A percentile compares a stretch with the other conserved stretches of the same genome.
Evolutionary conservation across 805 yeast genomes (phyloP).

Genomic region (Saccharomyces mikatae): DNA sequence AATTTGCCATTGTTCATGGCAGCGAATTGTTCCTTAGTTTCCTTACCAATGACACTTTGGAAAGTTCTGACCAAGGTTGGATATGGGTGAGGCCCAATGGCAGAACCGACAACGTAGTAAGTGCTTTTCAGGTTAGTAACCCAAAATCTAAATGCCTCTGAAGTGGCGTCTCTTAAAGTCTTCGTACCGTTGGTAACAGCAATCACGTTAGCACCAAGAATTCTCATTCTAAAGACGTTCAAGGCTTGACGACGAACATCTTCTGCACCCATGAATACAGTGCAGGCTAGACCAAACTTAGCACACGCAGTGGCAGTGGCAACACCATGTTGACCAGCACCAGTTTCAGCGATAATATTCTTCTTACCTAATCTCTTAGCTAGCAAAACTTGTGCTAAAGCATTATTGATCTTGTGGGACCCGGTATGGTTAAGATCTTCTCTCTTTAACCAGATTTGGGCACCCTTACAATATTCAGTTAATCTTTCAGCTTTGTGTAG

Average conservation of each 20-base stretch:
- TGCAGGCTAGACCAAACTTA: constrained; percentile 86
- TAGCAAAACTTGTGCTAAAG: constrained; percentile 70
- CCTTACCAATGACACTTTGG: constrained; percentile 95
- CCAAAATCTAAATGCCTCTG: constrained; percentile 95
- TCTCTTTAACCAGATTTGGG: constrained; percentile 94
- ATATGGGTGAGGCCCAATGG: constrained; percentile 98
- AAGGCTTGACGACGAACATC: constrained; percentile 97
- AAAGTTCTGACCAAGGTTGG: constrained; percentile 96
- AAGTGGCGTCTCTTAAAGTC: constrained; percentile 94
- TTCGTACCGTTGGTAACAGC: constrained; percentile 92
- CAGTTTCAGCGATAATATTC: constrained; percentile 79
- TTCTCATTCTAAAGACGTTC: constrained; percentile 94
- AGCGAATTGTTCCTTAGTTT: constrained; percentile 85
- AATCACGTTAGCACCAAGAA: constrained; percentile 90
- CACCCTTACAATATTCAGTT: constrained; percentile 87
- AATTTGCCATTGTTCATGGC: constrained; percentile 70
- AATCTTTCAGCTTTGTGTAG: constrained; percentile 87
- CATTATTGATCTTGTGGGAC: constrained; percentile 80
- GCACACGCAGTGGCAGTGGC: constrained; percentile 92
- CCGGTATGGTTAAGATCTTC: constrained; percentile 92
- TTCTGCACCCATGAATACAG: constrained; percentile 97
- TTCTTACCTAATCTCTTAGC: constrained; percentile 74
- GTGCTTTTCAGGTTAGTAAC: constrained; percentile 79
- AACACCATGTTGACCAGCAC: constrained; percentile 92
- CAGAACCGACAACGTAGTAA: constrained; percentile 95